Conservation (phyloP, 2,329 filamentous ascomycete genomes). For the Penicillium sclerotigenum region DNA sequence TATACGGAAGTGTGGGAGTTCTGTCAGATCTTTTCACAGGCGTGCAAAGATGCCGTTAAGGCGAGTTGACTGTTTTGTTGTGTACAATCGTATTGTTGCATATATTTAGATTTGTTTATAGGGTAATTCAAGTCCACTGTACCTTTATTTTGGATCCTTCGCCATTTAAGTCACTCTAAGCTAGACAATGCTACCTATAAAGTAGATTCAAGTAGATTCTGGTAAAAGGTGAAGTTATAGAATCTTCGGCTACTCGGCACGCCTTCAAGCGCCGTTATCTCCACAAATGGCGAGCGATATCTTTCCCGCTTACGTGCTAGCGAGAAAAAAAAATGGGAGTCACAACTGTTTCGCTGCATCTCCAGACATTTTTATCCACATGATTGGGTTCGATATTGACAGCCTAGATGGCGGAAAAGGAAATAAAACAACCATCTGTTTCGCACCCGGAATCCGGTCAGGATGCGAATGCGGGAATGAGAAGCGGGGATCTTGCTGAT, state of each 20-base stretch:
- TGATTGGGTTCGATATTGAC: not conserved
- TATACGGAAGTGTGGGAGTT: slow-evolving; percentile 71
- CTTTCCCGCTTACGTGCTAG: slow-evolving; percentile 4
- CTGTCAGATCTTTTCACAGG: slow-evolving; percentile 51
- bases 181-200: not conserved
- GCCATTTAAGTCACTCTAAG: not conserved
- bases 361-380: not conserved
- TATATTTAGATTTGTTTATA: not conserved
- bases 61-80: not conserved
- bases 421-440: not conserved
- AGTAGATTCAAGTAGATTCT: not conserved
- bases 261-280: not conserved
- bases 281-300: slow-evolving; percentile 9
- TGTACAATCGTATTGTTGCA: not conserved
- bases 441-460: slow-evolving; percentile 7
- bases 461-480: slow-evolving; percentile 8
- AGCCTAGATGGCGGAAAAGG: slow-evolving; percentile 5
- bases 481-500: slow-evolving; percentile 8
- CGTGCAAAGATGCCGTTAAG: slow-evolving; percentile 43
- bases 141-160: not conserved
- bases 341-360: not conserved
- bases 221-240: not conserved
- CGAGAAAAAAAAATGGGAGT: not conserved
- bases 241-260: slow-evolving; percentile 23
- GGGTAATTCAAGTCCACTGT: not conserved